A percentile compares a stretch with the other conserved stretches of the same genome.
Evolutionary conservation across 352 stramenopile species (phyloP).

Genomic region (Blastocystis sp.): DNA sequence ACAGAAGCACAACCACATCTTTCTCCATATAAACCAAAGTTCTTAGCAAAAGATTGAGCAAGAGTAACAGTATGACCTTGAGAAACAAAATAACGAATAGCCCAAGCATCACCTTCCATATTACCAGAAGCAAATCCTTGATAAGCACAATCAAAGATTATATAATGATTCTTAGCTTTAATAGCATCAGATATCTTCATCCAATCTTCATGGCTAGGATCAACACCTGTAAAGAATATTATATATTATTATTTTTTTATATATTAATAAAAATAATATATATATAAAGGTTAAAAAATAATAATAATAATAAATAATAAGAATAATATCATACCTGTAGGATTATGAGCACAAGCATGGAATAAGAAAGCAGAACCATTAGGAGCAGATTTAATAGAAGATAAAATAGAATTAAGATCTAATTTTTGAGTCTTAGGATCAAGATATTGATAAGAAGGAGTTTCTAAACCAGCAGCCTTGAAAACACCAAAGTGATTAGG

Average conservation of each 20-base stretch:
- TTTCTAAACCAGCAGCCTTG: slow-evolving; percentile 55
- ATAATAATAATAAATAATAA: too few relatives aligned
- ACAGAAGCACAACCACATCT: slow-evolving; percentile 81
- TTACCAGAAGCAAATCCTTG: slow-evolving; percentile 90
- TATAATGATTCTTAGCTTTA: slow-evolving; percentile 77
- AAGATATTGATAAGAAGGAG: slow-evolving; percentile 66
- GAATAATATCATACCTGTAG: too few relatives aligned
- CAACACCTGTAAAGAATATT: too few relatives aligned
- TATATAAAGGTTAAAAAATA: too few relatives aligned
- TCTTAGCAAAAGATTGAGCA: slow-evolving; percentile 96
- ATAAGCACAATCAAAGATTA: slow-evolving; percentile 98
- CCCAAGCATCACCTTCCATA: slow-evolving; percentile 72
- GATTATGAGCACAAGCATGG: slow-evolving; percentile 96
- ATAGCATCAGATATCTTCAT: slow-evolving; percentile 75
- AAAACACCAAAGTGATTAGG: slow-evolving; percentile 89
- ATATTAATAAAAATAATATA: too few relatives aligned
- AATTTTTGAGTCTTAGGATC: slow-evolving; percentile 52
- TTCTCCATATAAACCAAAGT: slow-evolving; percentile 99
- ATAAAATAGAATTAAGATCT: slow-evolving; percentile 74
- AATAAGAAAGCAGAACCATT: slow-evolving; percentile 82
- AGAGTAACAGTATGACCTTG: slow-evolving; percentile 86
- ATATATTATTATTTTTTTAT: too few relatives aligned
- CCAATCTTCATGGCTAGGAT: slow-evolving; percentile 92
- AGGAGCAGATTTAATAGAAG: slow-evolving; percentile 73
- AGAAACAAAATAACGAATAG: slow-evolving; percentile 86